Conservation (phyloP, 768 basidiomycete genomes). For the Collybia nuda region DNA sequence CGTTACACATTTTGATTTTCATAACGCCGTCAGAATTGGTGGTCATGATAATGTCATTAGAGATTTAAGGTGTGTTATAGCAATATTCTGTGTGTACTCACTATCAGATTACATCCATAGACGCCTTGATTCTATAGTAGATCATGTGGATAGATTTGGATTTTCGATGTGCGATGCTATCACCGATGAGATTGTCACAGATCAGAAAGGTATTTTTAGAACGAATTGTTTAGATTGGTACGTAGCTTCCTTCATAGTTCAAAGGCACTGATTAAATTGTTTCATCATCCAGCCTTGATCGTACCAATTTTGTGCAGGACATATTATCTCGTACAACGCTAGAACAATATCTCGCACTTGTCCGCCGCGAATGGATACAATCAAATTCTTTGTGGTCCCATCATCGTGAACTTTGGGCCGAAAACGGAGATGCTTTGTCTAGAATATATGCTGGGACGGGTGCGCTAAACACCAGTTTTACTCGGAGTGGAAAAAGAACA, state of each 20-base stretch:
- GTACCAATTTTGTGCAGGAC: conserved; percentile 97
- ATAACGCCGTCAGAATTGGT: conserved; percentile 71
- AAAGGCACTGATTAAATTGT: conserved; percentile 2
- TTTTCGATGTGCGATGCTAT: conserved; percentile 79
- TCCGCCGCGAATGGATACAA: conserved; percentile 74
- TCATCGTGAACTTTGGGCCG: conserved; percentile 96
- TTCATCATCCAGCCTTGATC: conserved; percentile 67
- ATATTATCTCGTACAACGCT: conserved; percentile 83
- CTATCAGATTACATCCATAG: conserved; percentile 30
- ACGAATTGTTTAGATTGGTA: conserved; percentile 97
- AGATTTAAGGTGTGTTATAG: conserved; percentile 57
- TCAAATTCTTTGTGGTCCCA: conserved; percentile 74
- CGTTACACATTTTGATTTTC: conserved; percentile 94
- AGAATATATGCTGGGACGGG: conserved; percentile 94
- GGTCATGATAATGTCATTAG: conserved; percentile 87
- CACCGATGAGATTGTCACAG: conserved; percentile 72
- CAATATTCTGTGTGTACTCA: background rate
- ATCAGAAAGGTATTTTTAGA: conserved; percentile 89
- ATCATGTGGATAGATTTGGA: conserved; percentile 76
- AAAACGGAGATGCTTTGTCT: conserved; percentile 91
- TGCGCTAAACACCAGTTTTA: conserved; percentile 94
- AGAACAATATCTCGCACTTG: conserved; percentile 79
- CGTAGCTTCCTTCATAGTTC: conserved; percentile 10
- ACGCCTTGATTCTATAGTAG: conserved; percentile 55
- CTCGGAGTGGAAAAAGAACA: conserved; percentile 91